Evolutionary conservation across 169 alveolate species (phyloP).

Genomic region (Eimeria brunetti): DNA sequence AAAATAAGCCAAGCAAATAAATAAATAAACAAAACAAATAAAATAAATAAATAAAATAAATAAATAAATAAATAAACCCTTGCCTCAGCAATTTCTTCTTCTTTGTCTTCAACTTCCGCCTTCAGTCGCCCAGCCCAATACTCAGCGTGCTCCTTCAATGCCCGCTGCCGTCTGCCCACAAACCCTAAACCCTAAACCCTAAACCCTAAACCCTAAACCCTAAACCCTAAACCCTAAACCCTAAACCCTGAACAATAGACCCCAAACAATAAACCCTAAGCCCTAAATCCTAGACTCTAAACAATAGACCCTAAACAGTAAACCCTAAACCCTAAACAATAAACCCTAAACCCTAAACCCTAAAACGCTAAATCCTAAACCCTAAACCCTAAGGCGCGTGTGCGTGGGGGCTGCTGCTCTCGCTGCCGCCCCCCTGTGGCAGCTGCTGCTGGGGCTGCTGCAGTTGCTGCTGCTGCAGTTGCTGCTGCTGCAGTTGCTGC

Average conservation of each 20-base stretch:
- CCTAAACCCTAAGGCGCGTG: no score
- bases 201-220: conserved; percentile 12
- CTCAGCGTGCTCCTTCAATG: conserved; percentile 60
- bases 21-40: no score
- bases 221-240: conserved; percentile 16
- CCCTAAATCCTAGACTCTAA: background rate
- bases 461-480: background rate
- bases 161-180: conserved; percentile 38
- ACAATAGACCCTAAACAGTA: no score
- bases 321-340: no score
- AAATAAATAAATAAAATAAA: background rate
- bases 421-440: no score
- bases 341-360: no score
- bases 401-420: no score
- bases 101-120: conserved; percentile 69
- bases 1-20: no score
- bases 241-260: background rate
- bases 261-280: background rate
- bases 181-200: conserved; percentile 20
- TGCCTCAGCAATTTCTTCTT: conserved; percentile 43
- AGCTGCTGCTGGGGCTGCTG: no score
- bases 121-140: conserved; percentile 76
- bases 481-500: background rate
- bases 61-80: background rate
- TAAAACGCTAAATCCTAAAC: no score